phyloP scores from a whole-genome alignment of 495 filamentous ascomycete genomes.

The Penicillium paradoxum region DNA sequence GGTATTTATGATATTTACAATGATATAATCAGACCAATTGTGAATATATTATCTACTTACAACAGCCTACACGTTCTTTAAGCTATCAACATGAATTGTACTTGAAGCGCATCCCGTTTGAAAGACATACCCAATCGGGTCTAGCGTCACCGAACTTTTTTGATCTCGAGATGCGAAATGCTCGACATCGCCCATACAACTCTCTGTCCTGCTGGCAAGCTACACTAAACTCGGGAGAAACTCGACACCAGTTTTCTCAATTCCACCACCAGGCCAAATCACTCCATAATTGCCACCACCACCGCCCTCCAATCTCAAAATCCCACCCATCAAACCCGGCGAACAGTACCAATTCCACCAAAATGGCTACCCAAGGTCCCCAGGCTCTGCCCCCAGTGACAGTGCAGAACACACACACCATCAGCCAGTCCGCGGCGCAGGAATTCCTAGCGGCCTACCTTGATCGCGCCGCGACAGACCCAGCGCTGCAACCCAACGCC shows the following conservation, averaged over 20 bases:
- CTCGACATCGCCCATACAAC: conserved; percentile 6
- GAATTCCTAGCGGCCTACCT: conserved; percentile 57
- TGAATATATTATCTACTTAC: neutral
- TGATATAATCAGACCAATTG: neutral
- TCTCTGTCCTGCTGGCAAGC: conserved; percentile 5
- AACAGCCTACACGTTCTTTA: neutral
- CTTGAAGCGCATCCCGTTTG: neutral
- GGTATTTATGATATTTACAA: neutral
- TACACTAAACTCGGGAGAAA: neutral
- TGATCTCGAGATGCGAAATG: conserved; percentile 15
- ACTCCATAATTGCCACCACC: neutral
- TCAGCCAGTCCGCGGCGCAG: conserved; percentile 51
- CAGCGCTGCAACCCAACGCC: conserved; percentile 64
- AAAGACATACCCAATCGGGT: conserved; percentile 20
- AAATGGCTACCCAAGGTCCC: conserved; percentile 40
- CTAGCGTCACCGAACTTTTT: conserved; percentile 30
- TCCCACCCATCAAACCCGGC: neutral
- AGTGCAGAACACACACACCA: conserved; percentile 37
- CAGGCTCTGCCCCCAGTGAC: conserved; percentile 44
- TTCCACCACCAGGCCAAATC: neutral
- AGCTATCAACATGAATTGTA: neutral
- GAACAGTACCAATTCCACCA: conserved; percentile 11
- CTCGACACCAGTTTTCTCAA: neutral
- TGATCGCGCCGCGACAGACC: conserved; percentile 44
- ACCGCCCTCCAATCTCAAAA: neutral